These are phyloP conservation scores for Theileria parva DNA, from an alignment of 169 alveolate species.

Conservation along the genomic window DNA sequence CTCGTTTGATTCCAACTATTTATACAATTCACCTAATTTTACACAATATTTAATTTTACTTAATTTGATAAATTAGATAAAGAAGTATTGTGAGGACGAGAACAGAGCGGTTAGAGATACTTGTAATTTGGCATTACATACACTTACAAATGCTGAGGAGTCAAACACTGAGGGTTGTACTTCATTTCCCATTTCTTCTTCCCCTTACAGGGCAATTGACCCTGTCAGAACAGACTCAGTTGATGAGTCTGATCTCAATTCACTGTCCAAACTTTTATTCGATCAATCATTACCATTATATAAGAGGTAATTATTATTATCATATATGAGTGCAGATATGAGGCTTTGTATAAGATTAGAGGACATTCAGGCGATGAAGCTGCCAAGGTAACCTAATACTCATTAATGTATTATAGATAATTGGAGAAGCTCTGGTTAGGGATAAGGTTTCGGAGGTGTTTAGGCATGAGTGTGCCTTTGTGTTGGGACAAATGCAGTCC, in stretches of 20 bases:
- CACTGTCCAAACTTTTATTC: constrained; percentile 27
- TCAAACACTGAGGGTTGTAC: constrained; percentile 20
- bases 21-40: background rate
- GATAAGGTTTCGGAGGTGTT: constrained; percentile 84
- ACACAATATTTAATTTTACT: background rate
- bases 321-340: constrained; percentile 54
- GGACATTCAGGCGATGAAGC: constrained; percentile 64
- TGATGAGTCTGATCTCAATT: constrained; percentile 17
- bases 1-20: constrained; percentile 59
- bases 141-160: constrained; percentile 29
- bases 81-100: constrained; percentile 38
- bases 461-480: constrained; percentile 91
- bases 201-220: constrained; percentile 65
- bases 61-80: constrained; percentile 28
- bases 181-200: constrained; percentile 42
- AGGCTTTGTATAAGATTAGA: constrained; percentile 79
- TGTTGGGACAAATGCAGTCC: constrained; percentile 86
- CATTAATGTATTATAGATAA: constrained; percentile 6
- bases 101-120: constrained; percentile 57
- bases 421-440: constrained; percentile 78
- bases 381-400: constrained; percentile 23
- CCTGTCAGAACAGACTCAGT: constrained; percentile 54
- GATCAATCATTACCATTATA: constrained; percentile 46
- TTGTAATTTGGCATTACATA: constrained; percentile 49
- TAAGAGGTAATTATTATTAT: constrained; percentile 32